Conservation (phyloP, 805 yeast species). For the Metschnikowia arizonensis region DNA sequence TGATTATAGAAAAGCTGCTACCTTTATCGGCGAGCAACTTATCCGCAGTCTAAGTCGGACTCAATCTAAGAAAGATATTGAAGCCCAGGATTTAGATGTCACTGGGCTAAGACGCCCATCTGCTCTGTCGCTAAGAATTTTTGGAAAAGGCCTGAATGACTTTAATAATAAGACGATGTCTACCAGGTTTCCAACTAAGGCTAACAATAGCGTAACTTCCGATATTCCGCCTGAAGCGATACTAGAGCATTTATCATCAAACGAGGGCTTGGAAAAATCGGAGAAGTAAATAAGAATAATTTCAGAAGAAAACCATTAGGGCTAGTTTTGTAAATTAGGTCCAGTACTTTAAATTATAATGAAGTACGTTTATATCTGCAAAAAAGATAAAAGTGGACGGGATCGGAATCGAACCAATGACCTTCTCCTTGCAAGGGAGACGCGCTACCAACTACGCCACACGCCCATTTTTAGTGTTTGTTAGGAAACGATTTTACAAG, state of each 20-base stretch:
- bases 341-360: too few relatives aligned
- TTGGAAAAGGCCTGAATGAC: background rate
- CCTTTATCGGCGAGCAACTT: conserved; percentile 15
- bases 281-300: background rate
- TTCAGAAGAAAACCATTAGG: background rate
- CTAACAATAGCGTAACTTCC: conserved; percentile 1
- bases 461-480: conserved; percentile 59
- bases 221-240: conserved; percentile 9
- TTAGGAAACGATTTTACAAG: too few relatives aligned
- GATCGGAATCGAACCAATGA: conserved; percentile 76
- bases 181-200: background rate
- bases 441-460: conserved; percentile 85
- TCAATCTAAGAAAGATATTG: conserved; percentile 11
- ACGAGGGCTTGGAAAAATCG: background rate
- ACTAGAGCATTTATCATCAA: conserved; percentile 5
- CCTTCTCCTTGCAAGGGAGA: conserved; percentile 74
- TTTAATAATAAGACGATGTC: background rate
- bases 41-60: conserved; percentile 13
- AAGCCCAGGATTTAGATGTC: conserved; percentile 5
- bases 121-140: conserved; percentile 1
- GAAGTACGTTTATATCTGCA: too few relatives aligned
- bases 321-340: background rate
- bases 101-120: conserved; percentile 1
- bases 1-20: conserved; percentile 9
- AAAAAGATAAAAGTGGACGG: conserved; percentile 47